Evolutionary conservation across 306 rosid species (phyloP), one percentile per base, ranked within the genome.

Genomic region (Sophora flavescens): DNA sequence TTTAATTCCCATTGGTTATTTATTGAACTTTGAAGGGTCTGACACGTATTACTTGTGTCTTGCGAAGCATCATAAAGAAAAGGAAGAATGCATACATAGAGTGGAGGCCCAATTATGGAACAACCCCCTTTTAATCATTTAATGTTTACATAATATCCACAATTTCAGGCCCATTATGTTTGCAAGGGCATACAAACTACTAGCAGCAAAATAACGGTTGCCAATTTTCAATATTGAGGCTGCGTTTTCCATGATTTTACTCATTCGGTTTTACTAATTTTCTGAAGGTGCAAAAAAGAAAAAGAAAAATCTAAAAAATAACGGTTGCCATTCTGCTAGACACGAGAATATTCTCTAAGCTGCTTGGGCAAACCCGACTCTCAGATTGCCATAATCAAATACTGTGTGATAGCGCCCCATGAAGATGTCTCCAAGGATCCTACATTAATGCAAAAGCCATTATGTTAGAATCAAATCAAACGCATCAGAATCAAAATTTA

Each of bases 341-440:
- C 73, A 60, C 4, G 9, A 26, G 4, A 56, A 51, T 57, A 57
- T 53, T 80, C 71, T 76, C 83, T 83, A 94, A 44, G 90, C 98
- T 63, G 98, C 96, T 60, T 89, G 73, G 3, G 98, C 97, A 80
- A 94, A 94, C 52, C 98, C 98, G 6, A 94, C 91, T 78, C 93
- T 90, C 75, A 16, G 45, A 0, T 86, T 82, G 18, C 98, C 96
- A 56, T 35, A 89, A 80, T 94, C 98, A 72, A 94, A 94, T 72
- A 90, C 87, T 0, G 98, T 94, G 76, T 94, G 97, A 84, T 94
- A 94, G 28, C 79, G 87, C 9, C 98, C 97, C 98, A 94, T 88
- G 89, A 94, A 94, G 77, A 92, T 5, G 54, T 94, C 98, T 68
- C 98, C 98, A 69, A 95, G 81, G 82, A 95, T 95, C 97, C 99